Base-by-base conservation (phyloP, 768 basidiomycete genomes). In the Nidularia sp. region DNA sequence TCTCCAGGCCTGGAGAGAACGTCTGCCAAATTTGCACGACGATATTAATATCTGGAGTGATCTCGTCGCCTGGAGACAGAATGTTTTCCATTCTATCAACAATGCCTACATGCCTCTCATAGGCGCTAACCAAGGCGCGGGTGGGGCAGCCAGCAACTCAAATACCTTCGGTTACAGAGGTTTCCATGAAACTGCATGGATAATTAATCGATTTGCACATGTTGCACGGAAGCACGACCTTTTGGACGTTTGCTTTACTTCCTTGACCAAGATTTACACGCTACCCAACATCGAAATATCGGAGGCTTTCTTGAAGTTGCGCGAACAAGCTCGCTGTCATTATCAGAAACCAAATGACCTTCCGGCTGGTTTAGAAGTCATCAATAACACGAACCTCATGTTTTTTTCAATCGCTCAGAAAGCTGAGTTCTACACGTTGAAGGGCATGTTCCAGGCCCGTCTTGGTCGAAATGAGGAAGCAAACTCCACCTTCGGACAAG, bases 281-380 rank as follows among this genome's bases (percentile, higher is more conserved):
- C 76, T 99, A 15, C 97, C 97, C 18, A 99, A 99, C 66, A 99
- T 99, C 69, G 97, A 99, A 71, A 99, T 99, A 55, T 96, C 97
- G 2, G 97, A 99, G 66, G 97, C 97, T 1, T 99, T 99, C 77
- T 76, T 99, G 53, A 99, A 99, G 69, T 83, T 99, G 32, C 86
- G 97, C 46, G 97, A 99, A 67, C 97, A 99, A 69, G 97, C 97
- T 5, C 88, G 95, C 34, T 98, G 96, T 61, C 94, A 97, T 72
- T 98, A 96, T 69, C 95, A 97, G 67, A 93, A 90, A 62, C 90
- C 91, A 0, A 89, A 88, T 54, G 94, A 98, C 64, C 82, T 97
- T 53, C 86, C 91, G 58, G 91, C 93, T 3, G 97, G 97, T 29
- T 73, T 99, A 43, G 97, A 99, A 64, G 94, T 97, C 51, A 99